Evolutionary conservation across 805 yeast genomes (phyloP).

Genomic region (Myxozyma melibiosi): DNA sequence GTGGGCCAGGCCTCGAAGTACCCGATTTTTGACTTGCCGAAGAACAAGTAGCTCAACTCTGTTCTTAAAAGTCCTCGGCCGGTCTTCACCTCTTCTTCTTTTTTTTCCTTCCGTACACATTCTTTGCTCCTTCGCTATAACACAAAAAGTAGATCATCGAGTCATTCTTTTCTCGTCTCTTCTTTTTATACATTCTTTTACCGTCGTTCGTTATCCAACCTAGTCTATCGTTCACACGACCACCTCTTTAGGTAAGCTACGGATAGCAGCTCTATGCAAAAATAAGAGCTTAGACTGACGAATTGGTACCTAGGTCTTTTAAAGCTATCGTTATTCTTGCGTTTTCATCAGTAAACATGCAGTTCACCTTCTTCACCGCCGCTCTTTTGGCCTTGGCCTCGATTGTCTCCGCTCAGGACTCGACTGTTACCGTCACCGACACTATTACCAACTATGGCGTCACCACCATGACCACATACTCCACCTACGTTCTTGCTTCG

Average conservation of each 20-base stretch:
- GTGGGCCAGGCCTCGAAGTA: not conserved
- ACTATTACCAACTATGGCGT: constrained; percentile 2
- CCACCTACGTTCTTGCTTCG: constrained; percentile 11
- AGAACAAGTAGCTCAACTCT: not conserved
- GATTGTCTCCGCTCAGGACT: constrained; percentile 14
- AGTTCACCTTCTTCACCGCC: constrained; percentile 6
- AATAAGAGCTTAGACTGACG: not conserved
- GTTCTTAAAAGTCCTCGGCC: not conserved
- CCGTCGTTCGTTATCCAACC: not conserved
- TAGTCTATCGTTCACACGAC: not conserved
- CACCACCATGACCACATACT: constrained; percentile 5
- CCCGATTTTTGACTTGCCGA: not conserved
- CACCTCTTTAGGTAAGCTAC: not conserved
- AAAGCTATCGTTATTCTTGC: not conserved
- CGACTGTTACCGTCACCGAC: constrained; percentile 11
- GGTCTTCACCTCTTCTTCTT: not conserved
- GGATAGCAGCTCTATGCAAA: too few species aligned
- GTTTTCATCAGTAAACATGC: constrained; percentile 6
- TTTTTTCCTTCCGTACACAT: not conserved
- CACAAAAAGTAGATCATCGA: not conserved
- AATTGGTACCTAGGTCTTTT: too few species aligned
- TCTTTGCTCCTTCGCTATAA: not conserved
- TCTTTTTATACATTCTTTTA: not conserved
- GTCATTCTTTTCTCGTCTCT: constrained; percentile 4
- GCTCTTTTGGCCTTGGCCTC: constrained; percentile 1